Percentiles rank a stretch among this genome's conserved stretches.
These are phyloP conservation scores for Fusarium temperatum DNA, from an alignment of 2,329 filamentous ascomycete species.

Conservation along the genomic window DNA sequence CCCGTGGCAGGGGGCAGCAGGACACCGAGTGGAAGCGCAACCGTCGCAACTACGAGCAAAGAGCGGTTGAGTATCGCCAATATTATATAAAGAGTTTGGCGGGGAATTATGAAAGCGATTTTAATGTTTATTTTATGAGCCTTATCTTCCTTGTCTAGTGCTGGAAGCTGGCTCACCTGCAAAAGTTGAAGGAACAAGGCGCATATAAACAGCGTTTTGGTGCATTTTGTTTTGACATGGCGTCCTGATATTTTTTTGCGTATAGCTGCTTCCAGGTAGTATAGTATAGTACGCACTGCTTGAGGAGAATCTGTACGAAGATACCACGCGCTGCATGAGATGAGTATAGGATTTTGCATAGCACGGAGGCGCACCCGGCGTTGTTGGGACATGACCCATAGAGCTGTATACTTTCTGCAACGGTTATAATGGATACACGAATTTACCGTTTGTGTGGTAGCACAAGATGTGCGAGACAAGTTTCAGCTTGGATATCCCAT, in stretches of 20 bases:
- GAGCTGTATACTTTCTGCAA: slow-evolving; percentile 21
- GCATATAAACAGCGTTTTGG: slow-evolving; percentile 16
- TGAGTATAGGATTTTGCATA: slow-evolving; percentile 28
- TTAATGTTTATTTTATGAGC: slow-evolving; percentile 39
- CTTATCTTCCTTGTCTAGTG: slow-evolving; percentile 9
- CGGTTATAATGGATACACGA: slow-evolving; percentile 23
- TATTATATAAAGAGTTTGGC: slow-evolving; percentile 49
- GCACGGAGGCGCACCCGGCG: slow-evolving; percentile 27
- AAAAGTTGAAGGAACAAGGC: slow-evolving; percentile 25
- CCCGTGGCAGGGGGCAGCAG: slow-evolving; percentile 40
- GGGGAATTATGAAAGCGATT: slow-evolving; percentile 8
- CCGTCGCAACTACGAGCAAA: slow-evolving; percentile 31
- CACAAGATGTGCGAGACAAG: slow-evolving; percentile 3
- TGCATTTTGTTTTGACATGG: slow-evolving; percentile 16
- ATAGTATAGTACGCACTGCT: background rate
- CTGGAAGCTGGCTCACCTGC: slow-evolving; percentile 20
- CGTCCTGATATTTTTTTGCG: slow-evolving; percentile 15
- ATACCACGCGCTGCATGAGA: slow-evolving; percentile 32
- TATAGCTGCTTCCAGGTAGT: slow-evolving; percentile 11
- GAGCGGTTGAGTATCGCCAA: slow-evolving; percentile 56
- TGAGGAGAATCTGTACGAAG: slow-evolving; percentile 15
- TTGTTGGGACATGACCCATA: slow-evolving; percentile 30
- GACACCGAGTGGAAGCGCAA: slow-evolving; percentile 30
- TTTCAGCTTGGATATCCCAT: background rate
- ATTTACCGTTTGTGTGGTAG: slow-evolving; percentile 14